These are phyloP conservation scores for Dalbergia cultrata DNA, from an alignment of 306 rosid genomes.

Conservation along the genomic window DNA sequence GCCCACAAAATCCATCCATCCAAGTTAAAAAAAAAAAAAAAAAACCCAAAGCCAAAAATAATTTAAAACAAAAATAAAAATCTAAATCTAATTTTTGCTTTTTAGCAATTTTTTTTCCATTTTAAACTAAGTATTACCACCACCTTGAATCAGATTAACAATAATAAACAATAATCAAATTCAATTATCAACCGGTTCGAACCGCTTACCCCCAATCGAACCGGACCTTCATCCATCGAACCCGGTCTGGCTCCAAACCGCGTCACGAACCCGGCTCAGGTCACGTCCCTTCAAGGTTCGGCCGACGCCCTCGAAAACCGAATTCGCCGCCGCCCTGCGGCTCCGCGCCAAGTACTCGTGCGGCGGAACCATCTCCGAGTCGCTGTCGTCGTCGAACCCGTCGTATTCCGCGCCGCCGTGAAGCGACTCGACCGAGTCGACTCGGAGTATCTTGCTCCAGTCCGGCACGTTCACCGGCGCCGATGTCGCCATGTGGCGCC, in stretches of 20 bases:
- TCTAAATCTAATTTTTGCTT: slow-evolving; percentile 12
- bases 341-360: slow-evolving; percentile 94
- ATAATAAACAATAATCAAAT: not conserved
- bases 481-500: slow-evolving; percentile 73
- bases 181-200: slow-evolving; percentile 23
- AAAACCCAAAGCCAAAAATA: not conserved
- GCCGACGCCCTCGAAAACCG: slow-evolving; percentile 95
- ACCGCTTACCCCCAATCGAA: not conserved
- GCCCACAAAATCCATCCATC: slow-evolving; percentile 52
- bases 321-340: slow-evolving; percentile 71
- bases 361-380: slow-evolving; percentile 85
- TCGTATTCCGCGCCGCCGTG: slow-evolving; percentile 56
- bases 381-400: slow-evolving; percentile 58
- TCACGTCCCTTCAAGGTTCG: slow-evolving; percentile 95
- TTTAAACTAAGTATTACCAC: slow-evolving; percentile 19
- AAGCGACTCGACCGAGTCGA: slow-evolving; percentile 79
- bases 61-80: not conserved
- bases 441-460: slow-evolving; percentile 98
- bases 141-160: slow-evolving; percentile 23
- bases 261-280: slow-evolving; percentile 92
- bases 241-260: slow-evolving; percentile 99
- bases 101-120: not conserved
- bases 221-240: slow-evolving; percentile 66
- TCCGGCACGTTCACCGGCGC: slow-evolving; percentile 96
- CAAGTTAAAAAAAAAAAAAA: slow-evolving; percentile 13